Percentiles rank a stretch among this genome's conserved stretches.
Evolutionary conservation across 352 stramenopile genomes (phyloP).

Genomic region (Aphanomyces euteiches): DNA sequence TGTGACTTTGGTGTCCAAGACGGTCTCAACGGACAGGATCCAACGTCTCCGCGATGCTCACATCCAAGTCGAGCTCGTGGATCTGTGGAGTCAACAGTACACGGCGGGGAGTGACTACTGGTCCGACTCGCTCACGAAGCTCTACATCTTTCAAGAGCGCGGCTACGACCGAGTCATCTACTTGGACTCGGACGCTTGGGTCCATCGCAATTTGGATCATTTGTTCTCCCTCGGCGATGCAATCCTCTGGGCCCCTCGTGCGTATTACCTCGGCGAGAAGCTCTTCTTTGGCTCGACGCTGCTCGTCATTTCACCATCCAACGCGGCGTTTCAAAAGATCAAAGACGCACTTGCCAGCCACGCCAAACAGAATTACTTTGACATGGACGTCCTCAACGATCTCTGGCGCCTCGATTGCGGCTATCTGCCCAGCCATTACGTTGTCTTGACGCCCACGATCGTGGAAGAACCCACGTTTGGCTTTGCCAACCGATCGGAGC

Average conservation of each 20-base stretch:
- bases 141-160: constrained; percentile 37
- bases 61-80: neutral
- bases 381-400: constrained; percentile 26
- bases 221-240: constrained; percentile 29
- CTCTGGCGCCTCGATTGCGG: neutral
- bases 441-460: constrained; percentile 13
- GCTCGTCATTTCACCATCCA: constrained; percentile 13
- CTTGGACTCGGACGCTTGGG: constrained; percentile 33
- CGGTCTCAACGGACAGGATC: constrained; percentile 14
- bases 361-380: neutral
- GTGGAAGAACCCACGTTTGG: constrained; percentile 4
- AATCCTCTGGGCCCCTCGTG: neutral
- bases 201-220: constrained; percentile 35
- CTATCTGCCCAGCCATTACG: constrained; percentile 9
- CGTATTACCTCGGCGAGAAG: neutral
- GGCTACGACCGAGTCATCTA: constrained; percentile 36
- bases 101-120: constrained; percentile 28
- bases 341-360: neutral
- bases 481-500: neutral
- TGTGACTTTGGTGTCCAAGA: constrained; percentile 33
- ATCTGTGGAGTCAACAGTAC: constrained; percentile 17
- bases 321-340: neutral
- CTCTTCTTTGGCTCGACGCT: constrained; percentile 10
- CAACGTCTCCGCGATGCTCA: constrained; percentile 29
- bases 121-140: constrained; percentile 36